Evolutionary conservation across 1,284 basidiomycete species (phyloP).

Genomic region (Mycena sp.): DNA sequence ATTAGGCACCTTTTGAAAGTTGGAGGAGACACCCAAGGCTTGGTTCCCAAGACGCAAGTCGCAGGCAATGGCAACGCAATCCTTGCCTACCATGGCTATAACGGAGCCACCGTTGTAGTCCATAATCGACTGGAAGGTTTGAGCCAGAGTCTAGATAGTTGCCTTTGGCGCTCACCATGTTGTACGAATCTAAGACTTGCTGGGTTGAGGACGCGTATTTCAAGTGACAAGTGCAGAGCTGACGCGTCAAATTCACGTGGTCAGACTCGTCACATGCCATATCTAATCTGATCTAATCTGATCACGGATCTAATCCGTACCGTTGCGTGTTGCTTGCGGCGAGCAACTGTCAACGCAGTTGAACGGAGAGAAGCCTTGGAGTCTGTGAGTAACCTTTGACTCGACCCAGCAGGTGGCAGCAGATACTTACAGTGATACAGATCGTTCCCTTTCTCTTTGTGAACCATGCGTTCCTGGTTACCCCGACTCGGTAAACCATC

Average conservation of each 20-base stretch:
- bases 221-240: slow-evolving; percentile 29
- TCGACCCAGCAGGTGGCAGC: too few species aligned
- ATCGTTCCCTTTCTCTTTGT: too few species aligned
- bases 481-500: not conserved
- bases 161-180: slow-evolving; percentile 48
- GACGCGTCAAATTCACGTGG: slow-evolving; percentile 45
- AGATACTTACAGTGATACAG: too few species aligned
- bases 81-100: slow-evolving; percentile 98
- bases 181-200: slow-evolving; percentile 34
- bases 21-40: slow-evolving; percentile 87
- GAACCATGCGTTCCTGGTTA: not conserved
- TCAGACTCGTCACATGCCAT: slow-evolving; percentile 12
- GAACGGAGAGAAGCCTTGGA: too few species aligned
- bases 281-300: not conserved
- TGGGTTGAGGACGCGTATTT: slow-evolving; percentile 25
- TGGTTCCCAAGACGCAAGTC: slow-evolving; percentile 95
- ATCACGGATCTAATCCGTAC: not conserved
- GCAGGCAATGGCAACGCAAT: slow-evolving; percentile 98
- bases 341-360: too few species aligned
- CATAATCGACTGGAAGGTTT: slow-evolving; percentile 74
- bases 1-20: slow-evolving; percentile 89
- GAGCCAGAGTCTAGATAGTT: slow-evolving; percentile 11
- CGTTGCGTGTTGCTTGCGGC: too few species aligned
- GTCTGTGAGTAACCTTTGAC: too few species aligned
- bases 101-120: slow-evolving; percentile 96